Base-by-base conservation (phyloP, 176 grass and related monocot species). In the Triticum urartu region DNA sequence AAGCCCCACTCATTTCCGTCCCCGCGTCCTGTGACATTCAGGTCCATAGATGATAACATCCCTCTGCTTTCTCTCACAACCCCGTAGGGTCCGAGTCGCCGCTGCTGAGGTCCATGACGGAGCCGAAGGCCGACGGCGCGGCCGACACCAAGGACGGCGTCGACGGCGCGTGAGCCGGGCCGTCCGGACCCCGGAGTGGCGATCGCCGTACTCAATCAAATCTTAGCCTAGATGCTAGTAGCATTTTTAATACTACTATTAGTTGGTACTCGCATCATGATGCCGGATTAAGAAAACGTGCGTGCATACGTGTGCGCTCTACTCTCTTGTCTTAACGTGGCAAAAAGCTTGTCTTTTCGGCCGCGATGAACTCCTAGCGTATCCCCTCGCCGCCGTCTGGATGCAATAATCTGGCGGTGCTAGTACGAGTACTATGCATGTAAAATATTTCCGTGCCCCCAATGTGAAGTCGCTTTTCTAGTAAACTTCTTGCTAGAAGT, bases 71-170 rank as follows among this genome's bases (percentile, higher is more conserved):
- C 5, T 14, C 7, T 1, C 26, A 6, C 48, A 5, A 62, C 67
- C n/a, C 8, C 14, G 43, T 58, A 97, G 92, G 90, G 36, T 89
- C 86, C 17, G 95, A 94, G 83, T 89, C 88, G 66, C 92, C 92
- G 40, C 63, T 84, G 78, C 81, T 83, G 66, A 88, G 90, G 35
- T 89, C 88, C 64, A 91, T 87, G 88, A 88, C 79, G 82, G 94
- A 92, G 74, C 79, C 89, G 30, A 42, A 69, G 71, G 90, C 72
- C 75, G 89, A 59, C 52, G 85, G 32, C 80, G 68, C 43, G 34
- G 34, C 68, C 34, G 92, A 87, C 54, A 77, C 20, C 74, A 68
- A 42, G 45, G 90, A 92, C 78, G 70, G 79, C 80, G 77, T 65
- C 64, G 87, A 84, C 80, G 62, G 85, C 62, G 92, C 48, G 5